These are phyloP conservation scores for Trichoderma cornu-damae DNA, from an alignment of 2,329 filamentous ascomycete genomes.

Conservation along the genomic window DNA sequence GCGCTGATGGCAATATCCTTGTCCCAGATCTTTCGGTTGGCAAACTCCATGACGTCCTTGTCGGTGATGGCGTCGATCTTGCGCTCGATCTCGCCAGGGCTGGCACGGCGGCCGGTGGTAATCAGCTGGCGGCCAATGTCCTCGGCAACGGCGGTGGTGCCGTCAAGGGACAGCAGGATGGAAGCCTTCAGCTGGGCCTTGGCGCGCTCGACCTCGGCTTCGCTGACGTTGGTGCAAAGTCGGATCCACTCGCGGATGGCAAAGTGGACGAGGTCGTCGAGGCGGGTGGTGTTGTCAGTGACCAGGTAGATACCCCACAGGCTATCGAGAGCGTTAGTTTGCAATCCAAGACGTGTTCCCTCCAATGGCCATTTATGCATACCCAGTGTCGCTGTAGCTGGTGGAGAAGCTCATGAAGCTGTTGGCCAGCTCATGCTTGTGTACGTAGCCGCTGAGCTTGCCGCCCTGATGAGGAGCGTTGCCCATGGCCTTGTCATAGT, in stretches of 20 bases:
- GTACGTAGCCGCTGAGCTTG: slow-evolving; percentile 93
- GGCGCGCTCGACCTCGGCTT: slow-evolving; percentile 92
- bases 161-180: slow-evolving; percentile 93
- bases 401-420: slow-evolving; percentile 99
- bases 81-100: slow-evolving; percentile 89
- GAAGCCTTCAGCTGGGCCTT: slow-evolving; percentile 99
- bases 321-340: slow-evolving; percentile 47
- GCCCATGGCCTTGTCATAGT: slow-evolving; percentile 99
- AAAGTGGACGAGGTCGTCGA: slow-evolving; percentile 98
- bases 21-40: slow-evolving; percentile 93
- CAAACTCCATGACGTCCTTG: slow-evolving; percentile 96
- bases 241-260: slow-evolving; percentile 97
- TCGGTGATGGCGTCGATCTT: slow-evolving; percentile 83
- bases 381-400: slow-evolving; percentile 99
- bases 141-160: slow-evolving; percentile 94
- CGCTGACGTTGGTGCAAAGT: slow-evolving; percentile 79
- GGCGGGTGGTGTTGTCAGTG: slow-evolving; percentile 76
- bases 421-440: slow-evolving; percentile 93
- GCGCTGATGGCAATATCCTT: slow-evolving; percentile 92
- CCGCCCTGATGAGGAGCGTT: slow-evolving; percentile 95
- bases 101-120: slow-evolving; percentile 89
- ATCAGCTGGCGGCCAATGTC: slow-evolving; percentile 98
- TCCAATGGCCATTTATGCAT: slow-evolving; percentile 35
- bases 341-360: neutral
- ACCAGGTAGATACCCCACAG: slow-evolving; percentile 99